Base-by-base conservation (phyloP, 2,329 filamentous ascomycete species). In the Colletotrichum caudatum region DNA sequence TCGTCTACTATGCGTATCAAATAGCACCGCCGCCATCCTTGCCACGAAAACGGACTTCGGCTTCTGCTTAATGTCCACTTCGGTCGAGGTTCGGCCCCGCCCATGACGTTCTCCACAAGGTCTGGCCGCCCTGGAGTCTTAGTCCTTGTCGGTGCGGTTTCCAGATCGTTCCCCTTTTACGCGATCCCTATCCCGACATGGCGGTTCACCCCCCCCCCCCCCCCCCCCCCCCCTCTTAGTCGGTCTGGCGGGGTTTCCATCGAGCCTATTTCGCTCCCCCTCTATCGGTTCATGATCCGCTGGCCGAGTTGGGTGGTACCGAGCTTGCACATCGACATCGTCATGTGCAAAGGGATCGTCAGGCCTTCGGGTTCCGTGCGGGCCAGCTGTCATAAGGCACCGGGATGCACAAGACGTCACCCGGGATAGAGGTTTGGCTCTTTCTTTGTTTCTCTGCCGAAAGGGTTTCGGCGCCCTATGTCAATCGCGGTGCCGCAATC, bases 41-140 rank as follows among this genome's bases (percentile, higher is more conserved):
- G 41, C n/a, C 20, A 26, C 56, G 33, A 61, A 57, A 66, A 50
- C 70, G 66, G 70, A 71, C 60, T 72, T 72, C 70, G 70, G 70
- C 62, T 39, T 70, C 61, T 61, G 62, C 56, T 18, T 58, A 59
- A 66, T 53, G 48, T 63, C 56, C 70, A 66, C 46, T 59, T 70
- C 56, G 39, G 61, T 66, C 66, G 66, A 72, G 66, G 61, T 16
- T 63, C 44, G 44, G 61, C 70, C 66, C 50, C 70, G 65, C 60
- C 50, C 56, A 62, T 37, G 48, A 61, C 56, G 50, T 35, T 61
- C 56, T 44, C 35, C 56, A 72, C 71, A 61, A 72, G 61, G 70
- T 66, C 54, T 66, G 16, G 56, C 54, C 26, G 33, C 48, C 29
- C 62, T 62, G 16, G 70, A 72, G 66, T 66, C 70, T 64, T 61